Evolutionary conservation across 2,329 filamentous ascomycete species (phyloP), one percentile per base, ranked within the genome.

Genomic region (Clarireedia monteithiana): DNA sequence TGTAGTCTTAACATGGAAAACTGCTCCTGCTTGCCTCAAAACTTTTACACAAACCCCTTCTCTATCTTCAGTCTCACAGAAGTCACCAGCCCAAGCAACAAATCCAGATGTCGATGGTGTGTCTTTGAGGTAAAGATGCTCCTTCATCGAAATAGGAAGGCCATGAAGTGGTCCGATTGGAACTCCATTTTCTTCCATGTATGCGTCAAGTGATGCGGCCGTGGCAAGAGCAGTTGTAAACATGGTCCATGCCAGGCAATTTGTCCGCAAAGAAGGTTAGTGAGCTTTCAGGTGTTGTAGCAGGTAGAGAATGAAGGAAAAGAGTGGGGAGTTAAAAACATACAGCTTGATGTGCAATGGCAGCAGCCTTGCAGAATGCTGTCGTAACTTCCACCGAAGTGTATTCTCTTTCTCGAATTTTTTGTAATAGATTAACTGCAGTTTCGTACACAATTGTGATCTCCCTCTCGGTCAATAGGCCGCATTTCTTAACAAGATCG

Each of bases 131-230:
- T 74, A 73, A 6, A 76, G 64, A 3, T 71, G 79, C 67, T 85
- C 83, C 66, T 86, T 83, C 40, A 84, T 71, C 0, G 77, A 39
- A 20, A 83, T 74, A 0, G 80, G 80, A 0, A 83, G 70, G 2
- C 84, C 84, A 67, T 87, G 83, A 2, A 88, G 72, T 2, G 83
- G 82, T 0, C 84, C 83, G 1, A 78, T 62, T 0, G 76, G 69
- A 58, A 72, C 68, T 0, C 72, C 70, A 7, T 71, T 69, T 5
- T 60, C 56, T 2, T 64, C 56, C 6, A 75, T 63, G 52, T 75
- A 66, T 0, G 71, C 66, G 64, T 83, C 81, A 2, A 82, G 68
- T 15, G 69, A 48, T 14, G 66, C 63, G 0, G 79, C 79, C 12
- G 67, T 66, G 2, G 66, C 55, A 1, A 82, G 62, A 0, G 77